A percentile compares a stretch with the other conserved stretches of the same genome.
These are phyloP conservation scores for Fusarium sp. DNA, from an alignment of 2,329 filamentous ascomycete species.

Conservation along the genomic window DNA sequence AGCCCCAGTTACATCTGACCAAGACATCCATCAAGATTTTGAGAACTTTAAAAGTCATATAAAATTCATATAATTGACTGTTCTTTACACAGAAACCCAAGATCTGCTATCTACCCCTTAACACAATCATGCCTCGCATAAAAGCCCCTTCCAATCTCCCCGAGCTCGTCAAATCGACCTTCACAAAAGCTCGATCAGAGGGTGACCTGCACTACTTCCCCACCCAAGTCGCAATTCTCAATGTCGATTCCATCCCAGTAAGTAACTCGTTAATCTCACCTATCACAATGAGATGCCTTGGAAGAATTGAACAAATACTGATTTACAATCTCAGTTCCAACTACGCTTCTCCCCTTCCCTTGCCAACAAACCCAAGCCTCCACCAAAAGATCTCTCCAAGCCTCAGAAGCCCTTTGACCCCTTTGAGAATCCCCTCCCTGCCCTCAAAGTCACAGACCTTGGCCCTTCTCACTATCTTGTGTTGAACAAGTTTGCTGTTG, in stretches of 20 bases:
- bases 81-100: not conserved
- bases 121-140: conserved; percentile 53
- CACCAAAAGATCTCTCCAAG: conserved; percentile 49
- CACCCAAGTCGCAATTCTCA: conserved; percentile 64
- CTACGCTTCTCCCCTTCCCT: conserved; percentile 77
- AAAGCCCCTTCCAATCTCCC: conserved; percentile 62
- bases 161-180: conserved; percentile 63
- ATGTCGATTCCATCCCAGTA: conserved; percentile 59
- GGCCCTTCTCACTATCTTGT: conserved; percentile 72
- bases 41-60: not conserved
- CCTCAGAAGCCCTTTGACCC: conserved; percentile 66
- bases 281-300: not conserved
- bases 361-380: conserved; percentile 72
- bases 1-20: conserved; percentile 3
- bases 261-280: conserved; percentile 26
- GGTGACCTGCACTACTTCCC: conserved; percentile 67
- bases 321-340: conserved; percentile 69
- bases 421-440: conserved; percentile 70
- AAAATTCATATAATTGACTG: not conserved
- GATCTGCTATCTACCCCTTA: not conserved
- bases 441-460: conserved; percentile 66
- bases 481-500: conserved; percentile 81
- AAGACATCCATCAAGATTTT: conserved; percentile 11
- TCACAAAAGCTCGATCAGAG: conserved; percentile 60
- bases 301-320: not conserved